Evolutionary conservation across 768 basidiomycete genomes (phyloP).

Genomic region (Strobilomyces echinocephalus): DNA sequence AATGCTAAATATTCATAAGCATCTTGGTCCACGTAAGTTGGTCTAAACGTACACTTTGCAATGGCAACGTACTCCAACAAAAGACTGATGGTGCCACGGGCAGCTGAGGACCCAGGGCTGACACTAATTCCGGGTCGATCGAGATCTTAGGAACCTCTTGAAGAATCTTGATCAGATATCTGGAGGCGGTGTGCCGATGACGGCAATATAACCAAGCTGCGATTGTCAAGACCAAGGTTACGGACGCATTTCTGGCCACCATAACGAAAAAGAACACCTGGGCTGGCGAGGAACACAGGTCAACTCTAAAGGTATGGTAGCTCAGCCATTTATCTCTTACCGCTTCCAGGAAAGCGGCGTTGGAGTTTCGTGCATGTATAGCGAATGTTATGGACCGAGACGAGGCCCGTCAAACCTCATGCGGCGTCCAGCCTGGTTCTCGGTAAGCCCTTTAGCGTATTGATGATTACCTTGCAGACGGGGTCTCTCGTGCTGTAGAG

Average conservation of each 20-base stretch:
- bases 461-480: slow-evolving; percentile 86
- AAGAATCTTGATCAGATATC: slow-evolving; percentile 83
- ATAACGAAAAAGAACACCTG: slow-evolving; percentile 74
- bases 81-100: slow-evolving; percentile 87
- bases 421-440: slow-evolving; percentile 76
- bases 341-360: slow-evolving; percentile 56
- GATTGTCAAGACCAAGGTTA: slow-evolving; percentile 80
- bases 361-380: slow-evolving; percentile 46
- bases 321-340: slow-evolving; percentile 33
- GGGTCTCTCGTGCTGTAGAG: slow-evolving; percentile 69
- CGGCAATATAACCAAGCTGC: slow-evolving; percentile 84
- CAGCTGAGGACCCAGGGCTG: slow-evolving; percentile 67
- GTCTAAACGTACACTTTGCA: slow-evolving; percentile 65
- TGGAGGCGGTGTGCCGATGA: slow-evolving; percentile 49
- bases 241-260: slow-evolving; percentile 79
- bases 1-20: slow-evolving; percentile 57
- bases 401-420: slow-evolving; percentile 76
- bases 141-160: slow-evolving; percentile 72
- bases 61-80: slow-evolving; percentile 96
- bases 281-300: slow-evolving; percentile 33
- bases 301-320: background rate
- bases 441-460: slow-evolving; percentile 82
- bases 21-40: background rate
- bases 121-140: slow-evolving; percentile 50
- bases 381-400: slow-evolving; percentile 66